phyloP scores from a whole-genome alignment of 164 flowering plant genomes.

The Chimonanthus salicifolius region DNA sequence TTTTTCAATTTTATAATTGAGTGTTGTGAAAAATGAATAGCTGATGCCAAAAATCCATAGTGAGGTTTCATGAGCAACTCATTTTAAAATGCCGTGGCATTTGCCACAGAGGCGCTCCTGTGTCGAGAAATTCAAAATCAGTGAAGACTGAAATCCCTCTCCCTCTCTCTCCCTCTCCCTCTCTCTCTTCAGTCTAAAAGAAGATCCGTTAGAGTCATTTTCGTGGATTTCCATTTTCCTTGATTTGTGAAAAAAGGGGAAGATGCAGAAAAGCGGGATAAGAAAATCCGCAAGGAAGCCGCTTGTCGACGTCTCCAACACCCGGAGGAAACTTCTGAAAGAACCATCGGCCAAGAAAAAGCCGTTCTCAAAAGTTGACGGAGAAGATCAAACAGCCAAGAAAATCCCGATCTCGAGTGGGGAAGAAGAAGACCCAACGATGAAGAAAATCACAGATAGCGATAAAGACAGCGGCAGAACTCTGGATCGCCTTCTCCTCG shows the following conservation, averaged over 20 bases:
- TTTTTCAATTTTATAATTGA: too few relatives aligned
- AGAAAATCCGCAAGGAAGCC: conserved; percentile 40
- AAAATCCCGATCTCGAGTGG: too few relatives aligned
- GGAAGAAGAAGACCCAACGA: too few relatives aligned
- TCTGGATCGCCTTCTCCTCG: conserved; percentile 52
- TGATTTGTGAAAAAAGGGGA: background rate
- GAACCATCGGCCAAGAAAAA: conserved; percentile 12
- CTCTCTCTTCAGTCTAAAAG: conserved; percentile 35
- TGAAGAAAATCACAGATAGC: too few relatives aligned
- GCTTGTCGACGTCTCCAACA: conserved; percentile 41
- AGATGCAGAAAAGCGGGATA: background rate
- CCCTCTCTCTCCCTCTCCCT: too few relatives aligned
- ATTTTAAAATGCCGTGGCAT: conserved; percentile 27
- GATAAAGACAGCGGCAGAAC: too few relatives aligned
- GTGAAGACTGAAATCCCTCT: conserved; percentile 68
- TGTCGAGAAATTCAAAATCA: conserved; percentile 49
- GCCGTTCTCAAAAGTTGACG: conserved; percentile 19
- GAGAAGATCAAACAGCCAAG: too few relatives aligned
- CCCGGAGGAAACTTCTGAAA: conserved; percentile 19
- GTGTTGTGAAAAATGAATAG: too few relatives aligned
- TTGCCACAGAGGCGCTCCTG: conserved; percentile 73
- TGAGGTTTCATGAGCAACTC: too few relatives aligned
- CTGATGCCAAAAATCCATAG: too few relatives aligned
- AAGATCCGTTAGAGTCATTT: conserved; percentile 29
- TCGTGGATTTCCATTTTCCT: background rate